phyloP scores from a whole-genome alignment of 345 rosid species.

The Aegle marmelos region DNA sequence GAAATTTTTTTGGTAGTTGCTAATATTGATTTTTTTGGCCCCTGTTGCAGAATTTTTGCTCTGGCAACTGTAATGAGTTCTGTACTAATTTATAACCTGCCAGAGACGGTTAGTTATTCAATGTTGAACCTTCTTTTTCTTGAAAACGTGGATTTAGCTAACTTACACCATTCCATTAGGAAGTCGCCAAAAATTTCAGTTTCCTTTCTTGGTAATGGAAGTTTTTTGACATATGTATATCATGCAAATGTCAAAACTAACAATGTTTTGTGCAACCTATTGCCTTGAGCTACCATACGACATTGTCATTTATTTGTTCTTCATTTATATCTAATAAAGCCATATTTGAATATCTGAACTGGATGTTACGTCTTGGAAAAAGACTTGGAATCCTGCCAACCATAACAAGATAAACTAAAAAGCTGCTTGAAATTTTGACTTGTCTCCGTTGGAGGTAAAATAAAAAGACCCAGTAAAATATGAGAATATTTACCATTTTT shows the following conservation, averaged over 20 bases:
- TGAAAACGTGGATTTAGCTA: not conserved
- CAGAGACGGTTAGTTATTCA: conserved; percentile 81
- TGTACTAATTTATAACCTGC: conserved; percentile 91
- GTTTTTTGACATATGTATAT: not conserved
- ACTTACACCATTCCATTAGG: not conserved
- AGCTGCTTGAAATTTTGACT: not conserved
- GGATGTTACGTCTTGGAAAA: not conserved
- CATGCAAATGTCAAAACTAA: not conserved
- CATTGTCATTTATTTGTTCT: not conserved
- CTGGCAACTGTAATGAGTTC: conserved; percentile 97
- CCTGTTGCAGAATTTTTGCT: conserved; percentile 83
- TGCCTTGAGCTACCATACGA: not conserved
- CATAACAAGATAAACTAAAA: not conserved
- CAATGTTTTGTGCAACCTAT: not conserved
- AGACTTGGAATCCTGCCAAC: not conserved
- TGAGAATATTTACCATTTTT: not conserved
- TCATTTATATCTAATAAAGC: not conserved
- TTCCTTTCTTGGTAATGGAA: not conserved
- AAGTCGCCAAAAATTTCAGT: not conserved
- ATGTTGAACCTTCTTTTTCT: conserved; percentile 5
- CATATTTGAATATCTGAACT: not conserved
- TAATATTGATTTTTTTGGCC: not conserved
- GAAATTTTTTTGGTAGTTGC: conserved; percentile 6
- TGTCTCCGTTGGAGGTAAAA: not conserved
- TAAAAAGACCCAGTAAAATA: not conserved